Conservation (phyloP, 495 filamentous ascomycete genomes). For the Penicillium dipodomyicola region DNA sequence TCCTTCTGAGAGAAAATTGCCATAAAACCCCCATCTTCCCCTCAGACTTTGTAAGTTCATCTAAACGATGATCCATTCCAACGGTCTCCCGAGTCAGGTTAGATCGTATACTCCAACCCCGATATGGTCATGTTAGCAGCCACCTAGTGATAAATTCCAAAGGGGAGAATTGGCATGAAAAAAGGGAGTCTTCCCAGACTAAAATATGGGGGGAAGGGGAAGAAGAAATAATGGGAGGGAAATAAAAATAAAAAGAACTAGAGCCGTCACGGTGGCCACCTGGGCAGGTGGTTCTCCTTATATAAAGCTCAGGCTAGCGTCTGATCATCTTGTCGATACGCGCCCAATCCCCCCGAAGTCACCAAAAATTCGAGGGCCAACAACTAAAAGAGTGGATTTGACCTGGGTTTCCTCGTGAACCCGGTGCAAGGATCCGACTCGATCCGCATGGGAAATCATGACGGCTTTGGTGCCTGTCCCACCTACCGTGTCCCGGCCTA, state of each 20-base stretch:
- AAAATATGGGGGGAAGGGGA: slow-evolving; percentile 3
- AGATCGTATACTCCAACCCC: slow-evolving; percentile 25
- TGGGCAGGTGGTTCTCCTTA: slow-evolving; percentile 33
- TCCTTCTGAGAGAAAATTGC: slow-evolving; percentile 3
- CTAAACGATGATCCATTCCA: slow-evolving; percentile 31
- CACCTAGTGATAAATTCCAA: background rate
- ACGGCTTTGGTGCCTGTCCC: slow-evolving; percentile 33
- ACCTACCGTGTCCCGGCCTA: slow-evolving; percentile 23
- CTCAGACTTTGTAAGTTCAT: slow-evolving; percentile 13
- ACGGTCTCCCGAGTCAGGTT: slow-evolving; percentile 34
- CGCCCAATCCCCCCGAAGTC: slow-evolving; percentile 24
- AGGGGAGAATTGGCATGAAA: background rate
- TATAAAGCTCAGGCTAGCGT: slow-evolving; percentile 36
- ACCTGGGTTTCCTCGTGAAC: slow-evolving; percentile 13
- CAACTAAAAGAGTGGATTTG: slow-evolving; percentile 13
- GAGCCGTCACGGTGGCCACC: slow-evolving; percentile 23
- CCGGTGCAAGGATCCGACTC: slow-evolving; percentile 30
- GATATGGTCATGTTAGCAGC: background rate
- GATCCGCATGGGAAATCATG: slow-evolving; percentile 32
- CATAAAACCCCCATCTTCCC: slow-evolving; percentile 5
- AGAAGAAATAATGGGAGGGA: slow-evolving; percentile 9
- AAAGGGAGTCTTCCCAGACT: background rate
- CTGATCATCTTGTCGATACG: slow-evolving; percentile 30
- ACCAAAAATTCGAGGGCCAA: slow-evolving; percentile 5
- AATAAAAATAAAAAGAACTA: slow-evolving; percentile 15